phyloP scores from a whole-genome alignment of 768 basidiomycete genomes.

The Pholiota microspora region DNA sequence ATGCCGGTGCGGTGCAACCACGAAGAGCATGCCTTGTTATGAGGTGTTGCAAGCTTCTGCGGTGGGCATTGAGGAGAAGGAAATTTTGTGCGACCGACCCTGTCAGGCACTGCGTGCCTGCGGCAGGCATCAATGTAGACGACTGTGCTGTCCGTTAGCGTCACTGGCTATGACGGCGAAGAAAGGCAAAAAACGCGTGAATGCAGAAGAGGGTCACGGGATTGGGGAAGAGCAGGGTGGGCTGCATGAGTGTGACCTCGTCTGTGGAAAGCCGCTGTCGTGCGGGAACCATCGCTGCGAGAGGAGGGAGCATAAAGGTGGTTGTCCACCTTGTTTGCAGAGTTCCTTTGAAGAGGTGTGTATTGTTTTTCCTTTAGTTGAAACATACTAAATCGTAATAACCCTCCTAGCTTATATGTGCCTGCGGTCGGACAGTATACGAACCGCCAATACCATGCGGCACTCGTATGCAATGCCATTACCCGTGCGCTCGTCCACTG shows the following conservation, averaged over 20 bases:
- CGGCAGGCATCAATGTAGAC: conserved; percentile 81
- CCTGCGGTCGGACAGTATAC: conserved; percentile 82
- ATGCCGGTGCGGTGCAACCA: conserved; percentile 84
- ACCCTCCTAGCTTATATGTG: conserved; percentile 62
- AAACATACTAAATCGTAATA: too few species aligned
- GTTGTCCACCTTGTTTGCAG: conserved; percentile 80
- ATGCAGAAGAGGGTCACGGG: conserved; percentile 20
- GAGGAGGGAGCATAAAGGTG: conserved; percentile 75
- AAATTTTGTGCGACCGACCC: conserved; percentile 76
- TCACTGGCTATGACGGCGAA: conserved; percentile 45
- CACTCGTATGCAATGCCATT: conserved; percentile 71
- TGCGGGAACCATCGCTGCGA: conserved; percentile 85
- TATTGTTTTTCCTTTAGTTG: not conserved
- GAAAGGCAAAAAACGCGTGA: conserved; percentile 61
- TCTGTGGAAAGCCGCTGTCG: conserved; percentile 68
- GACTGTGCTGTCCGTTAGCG: conserved; percentile 88
- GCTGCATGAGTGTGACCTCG: conserved; percentile 81
- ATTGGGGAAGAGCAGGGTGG: conserved; percentile 62
- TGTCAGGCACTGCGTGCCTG: conserved; percentile 81
- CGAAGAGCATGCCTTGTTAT: conserved; percentile 52
- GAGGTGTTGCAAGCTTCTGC: conserved; percentile 35
- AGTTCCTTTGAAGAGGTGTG: conserved; percentile 91
- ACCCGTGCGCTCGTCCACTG: conserved; percentile 71
- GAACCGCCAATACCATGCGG: conserved; percentile 91
- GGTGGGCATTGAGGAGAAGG: conserved; percentile 32